These are phyloP conservation scores for Mycena galopus DNA, from an alignment of 768 basidiomycete genomes.

Conservation along the genomic window DNA sequence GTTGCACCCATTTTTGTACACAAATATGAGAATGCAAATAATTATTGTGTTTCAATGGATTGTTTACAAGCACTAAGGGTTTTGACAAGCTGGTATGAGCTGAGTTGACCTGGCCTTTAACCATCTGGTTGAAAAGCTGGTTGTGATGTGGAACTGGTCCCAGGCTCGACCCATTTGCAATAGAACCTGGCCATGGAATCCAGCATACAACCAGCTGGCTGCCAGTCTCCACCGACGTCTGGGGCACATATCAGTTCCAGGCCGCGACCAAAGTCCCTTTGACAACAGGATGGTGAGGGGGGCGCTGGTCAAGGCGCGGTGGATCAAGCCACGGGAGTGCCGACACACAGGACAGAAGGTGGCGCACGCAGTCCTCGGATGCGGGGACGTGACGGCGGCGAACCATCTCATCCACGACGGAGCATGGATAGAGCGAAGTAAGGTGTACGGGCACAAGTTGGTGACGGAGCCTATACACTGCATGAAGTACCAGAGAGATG, in stretches of 20 bases:
- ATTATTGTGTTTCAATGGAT: neutral
- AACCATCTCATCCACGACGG: constrained; percentile 30
- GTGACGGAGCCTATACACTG: constrained; percentile 29
- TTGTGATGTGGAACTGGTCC: neutral
- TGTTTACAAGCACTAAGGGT: neutral
- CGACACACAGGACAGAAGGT: constrained; percentile 34
- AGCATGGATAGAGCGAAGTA: constrained; percentile 31
- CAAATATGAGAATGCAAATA: neutral
- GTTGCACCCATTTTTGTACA: neutral
- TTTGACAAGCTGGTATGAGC: no score
- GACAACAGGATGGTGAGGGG: constrained; percentile 21
- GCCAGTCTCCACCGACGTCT: no score
- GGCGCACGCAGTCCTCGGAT: constrained; percentile 40
- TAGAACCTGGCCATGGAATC: no score
- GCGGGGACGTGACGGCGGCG: constrained; percentile 27
- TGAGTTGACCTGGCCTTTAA: neutral
- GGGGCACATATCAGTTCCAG: no score
- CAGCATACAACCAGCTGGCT: no score
- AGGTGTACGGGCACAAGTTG: constrained; percentile 23
- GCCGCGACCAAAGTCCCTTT: no score
- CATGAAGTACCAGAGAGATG: constrained; percentile 31
- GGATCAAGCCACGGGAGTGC: constrained; percentile 40
- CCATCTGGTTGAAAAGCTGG: neutral
- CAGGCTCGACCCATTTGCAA: neutral
- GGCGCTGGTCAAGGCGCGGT: constrained; percentile 34